Base-by-base conservation (phyloP, 1,284 basidiomycete species). In the Ustilago shanxiensis region DNA sequence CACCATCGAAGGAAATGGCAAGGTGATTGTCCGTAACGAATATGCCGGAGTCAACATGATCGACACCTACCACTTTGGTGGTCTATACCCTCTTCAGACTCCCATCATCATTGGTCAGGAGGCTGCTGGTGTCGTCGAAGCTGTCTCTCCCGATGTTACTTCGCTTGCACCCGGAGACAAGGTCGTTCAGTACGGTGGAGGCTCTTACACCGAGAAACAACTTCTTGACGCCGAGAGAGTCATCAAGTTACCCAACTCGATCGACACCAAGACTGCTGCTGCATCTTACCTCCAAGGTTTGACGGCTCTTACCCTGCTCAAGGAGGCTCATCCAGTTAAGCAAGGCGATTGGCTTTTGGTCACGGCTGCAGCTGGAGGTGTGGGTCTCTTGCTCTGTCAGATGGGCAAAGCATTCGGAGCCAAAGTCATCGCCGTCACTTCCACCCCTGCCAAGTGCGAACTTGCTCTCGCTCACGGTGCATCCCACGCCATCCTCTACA, bases 401-500 rank as follows among this genome's bases (percentile, higher is more conserved):
- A 70, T 80, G 88, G 90, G 70, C 50, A 85, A 84, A 45, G 80
- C 88, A 56, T 79, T 88, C 44, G 95, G 96, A 16, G 95, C 93
- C 1, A 91, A 91, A 11, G 94, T 98, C 26, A 97, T 99, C 79
- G 96, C 94, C 1, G 98, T 95, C n/a, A 94, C 93, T 1, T 96
- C 94, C 1, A 93, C 92, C 0, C 85, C 88, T 24, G 93, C 91
- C 81, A 99, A 99, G 86, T 94, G 93, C 3, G 89, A 90, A 57
- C 85, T 95, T n/a, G 95, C 94, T 10, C 91, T 90, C 79, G 87
- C 88, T 53, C 89, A 93, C 77, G 96, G 96, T 16, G 94, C 95
- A 0, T 90, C 93, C 83, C 91, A 95, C 84, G 93, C 97, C 49
- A 92, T 98, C 70, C 85, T 95, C 57, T 95, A 96, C 85, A 90